These are phyloP conservation scores for Nitzschia putrida DNA, from an alignment of 108 stramenopile species.

Conservation along the genomic window DNA sequence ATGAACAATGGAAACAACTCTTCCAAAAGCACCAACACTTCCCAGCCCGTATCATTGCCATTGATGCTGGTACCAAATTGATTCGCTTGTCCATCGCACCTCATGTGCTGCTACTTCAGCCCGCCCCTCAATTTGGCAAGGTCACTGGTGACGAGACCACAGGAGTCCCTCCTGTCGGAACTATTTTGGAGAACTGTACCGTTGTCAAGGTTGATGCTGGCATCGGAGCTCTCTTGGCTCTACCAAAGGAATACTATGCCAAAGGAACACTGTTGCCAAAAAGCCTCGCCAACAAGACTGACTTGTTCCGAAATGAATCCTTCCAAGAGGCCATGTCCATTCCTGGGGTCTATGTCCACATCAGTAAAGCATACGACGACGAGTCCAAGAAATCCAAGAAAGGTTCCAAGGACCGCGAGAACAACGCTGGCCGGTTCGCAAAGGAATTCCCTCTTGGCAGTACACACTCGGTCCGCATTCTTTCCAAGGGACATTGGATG, in stretches of 20 bases:
- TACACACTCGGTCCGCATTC: conserved; percentile 65
- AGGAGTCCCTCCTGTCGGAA: conserved; percentile 47
- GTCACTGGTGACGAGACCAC: not conserved
- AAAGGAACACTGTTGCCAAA: conserved; percentile 34
- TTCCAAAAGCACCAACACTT: conserved; percentile 50
- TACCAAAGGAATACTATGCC: conserved; percentile 47
- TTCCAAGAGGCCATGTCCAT: conserved; percentile 57
- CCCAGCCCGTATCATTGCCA: conserved; percentile 75
- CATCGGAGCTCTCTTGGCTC: conserved; percentile 77
- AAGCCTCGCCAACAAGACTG: conserved; percentile 31
- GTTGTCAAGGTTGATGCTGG: conserved; percentile 83
- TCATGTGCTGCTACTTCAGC: conserved; percentile 57
- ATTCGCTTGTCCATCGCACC: conserved; percentile 76
- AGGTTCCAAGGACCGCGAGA: conserved; percentile 41
- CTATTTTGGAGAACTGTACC: conserved; percentile 60
- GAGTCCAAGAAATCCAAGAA: conserved; percentile 20
- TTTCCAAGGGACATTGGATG: conserved; percentile 61
- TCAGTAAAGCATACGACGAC: conserved; percentile 80
- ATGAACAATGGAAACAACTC: conserved; percentile 34
- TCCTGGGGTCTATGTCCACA: conserved; percentile 79
- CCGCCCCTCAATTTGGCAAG: conserved; percentile 4
- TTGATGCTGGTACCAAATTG: conserved; percentile 73
- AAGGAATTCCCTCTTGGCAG: conserved; percentile 75
- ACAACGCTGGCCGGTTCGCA: conserved; percentile 56
- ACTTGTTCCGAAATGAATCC: conserved; percentile 40